Percentiles rank a stretch among this genome's conserved stretches.
phyloP scores from a whole-genome alignment of 768 basidiomycete genomes.

The Boletus tomentosulus region DNA sequence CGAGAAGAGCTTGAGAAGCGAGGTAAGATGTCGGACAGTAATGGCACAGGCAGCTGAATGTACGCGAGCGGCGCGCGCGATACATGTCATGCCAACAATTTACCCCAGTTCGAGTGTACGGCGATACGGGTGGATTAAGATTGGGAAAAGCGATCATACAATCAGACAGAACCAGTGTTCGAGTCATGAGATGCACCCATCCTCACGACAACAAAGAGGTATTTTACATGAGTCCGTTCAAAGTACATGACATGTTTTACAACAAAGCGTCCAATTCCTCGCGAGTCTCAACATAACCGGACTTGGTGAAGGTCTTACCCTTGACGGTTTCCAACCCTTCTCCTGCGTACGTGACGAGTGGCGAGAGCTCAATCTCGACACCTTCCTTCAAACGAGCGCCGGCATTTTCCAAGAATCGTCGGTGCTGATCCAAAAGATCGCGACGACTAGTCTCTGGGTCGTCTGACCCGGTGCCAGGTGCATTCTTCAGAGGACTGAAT shows the following conservation, averaged over 20 bases:
- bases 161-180: not conserved
- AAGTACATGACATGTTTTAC: constrained; percentile 29
- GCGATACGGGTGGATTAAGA: constrained; percentile 3
- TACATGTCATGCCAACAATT: constrained; percentile 4
- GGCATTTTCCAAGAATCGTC: constrained; percentile 72
- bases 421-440: constrained; percentile 87
- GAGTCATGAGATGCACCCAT: constrained; percentile 1
- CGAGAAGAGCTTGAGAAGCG: constrained; percentile 81
- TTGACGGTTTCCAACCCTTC: constrained; percentile 80
- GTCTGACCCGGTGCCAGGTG: constrained; percentile 86
- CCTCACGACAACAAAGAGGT: constrained; percentile 1
- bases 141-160: not conserved
- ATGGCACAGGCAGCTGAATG: constrained; percentile 41
- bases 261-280: constrained; percentile 71
- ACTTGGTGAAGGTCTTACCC: constrained; percentile 74
- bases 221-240: constrained; percentile 2
- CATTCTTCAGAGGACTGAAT: constrained; percentile 97
- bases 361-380: constrained; percentile 88
- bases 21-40: constrained; percentile 44
- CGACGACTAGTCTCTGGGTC: constrained; percentile 86
- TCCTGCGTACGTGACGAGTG: constrained; percentile 84
- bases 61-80: constrained; percentile 6
- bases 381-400: constrained; percentile 71
- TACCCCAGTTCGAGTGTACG: constrained; percentile 11
- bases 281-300: constrained; percentile 59